Conservation (phyloP, 2,329 filamentous ascomycete genomes). For the Lasiodiplodia theobromae region DNA sequence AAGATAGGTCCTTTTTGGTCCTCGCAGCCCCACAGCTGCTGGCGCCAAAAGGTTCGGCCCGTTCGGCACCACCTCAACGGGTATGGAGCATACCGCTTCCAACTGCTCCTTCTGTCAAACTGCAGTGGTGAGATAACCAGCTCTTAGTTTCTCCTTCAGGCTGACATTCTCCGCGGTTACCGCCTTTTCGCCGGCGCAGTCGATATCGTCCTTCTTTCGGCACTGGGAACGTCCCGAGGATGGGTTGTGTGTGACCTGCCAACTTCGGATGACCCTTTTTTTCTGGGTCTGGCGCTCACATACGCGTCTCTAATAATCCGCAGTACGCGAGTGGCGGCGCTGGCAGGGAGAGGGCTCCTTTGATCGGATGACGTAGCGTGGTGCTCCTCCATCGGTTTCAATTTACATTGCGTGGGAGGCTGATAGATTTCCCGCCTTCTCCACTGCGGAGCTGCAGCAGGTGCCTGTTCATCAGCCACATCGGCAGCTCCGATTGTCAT, state of each 20-base stretch:
- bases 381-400: background rate
- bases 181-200: background rate
- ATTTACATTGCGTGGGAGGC: background rate
- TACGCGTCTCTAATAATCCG: background rate
- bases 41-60: conserved; percentile 4
- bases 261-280: background rate
- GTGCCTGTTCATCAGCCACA: background rate
- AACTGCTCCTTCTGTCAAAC: background rate
- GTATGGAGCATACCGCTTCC: background rate
- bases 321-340: background rate
- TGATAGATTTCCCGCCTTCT: background rate
- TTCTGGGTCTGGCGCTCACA: background rate
- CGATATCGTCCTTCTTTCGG: background rate
- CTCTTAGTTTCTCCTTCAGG: too few relatives aligned
- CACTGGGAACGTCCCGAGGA: background rate
- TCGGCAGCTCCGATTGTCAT: background rate
- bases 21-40: background rate
- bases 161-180: too few relatives aligned
- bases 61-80: background rate
- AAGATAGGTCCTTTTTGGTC: background rate
- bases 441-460: background rate
- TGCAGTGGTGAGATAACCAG: too few relatives aligned
- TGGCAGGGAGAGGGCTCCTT: too few relatives aligned
- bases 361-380: background rate
- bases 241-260: background rate